Evolutionary conservation across 2,329 filamentous ascomycete genomes (phyloP).

Genomic region (Penicillium sp.): DNA sequence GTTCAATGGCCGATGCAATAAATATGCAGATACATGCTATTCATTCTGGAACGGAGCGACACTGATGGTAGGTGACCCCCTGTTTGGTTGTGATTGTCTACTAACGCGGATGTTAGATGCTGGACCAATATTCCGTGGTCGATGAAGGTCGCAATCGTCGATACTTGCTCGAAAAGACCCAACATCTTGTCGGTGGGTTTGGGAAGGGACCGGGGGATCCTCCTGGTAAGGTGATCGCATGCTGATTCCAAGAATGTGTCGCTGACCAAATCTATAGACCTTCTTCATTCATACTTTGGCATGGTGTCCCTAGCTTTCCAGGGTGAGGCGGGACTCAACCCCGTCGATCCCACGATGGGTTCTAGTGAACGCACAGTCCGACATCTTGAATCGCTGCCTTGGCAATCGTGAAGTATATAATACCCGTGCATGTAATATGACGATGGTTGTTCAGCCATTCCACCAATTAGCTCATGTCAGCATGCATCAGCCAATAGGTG

Average conservation of each 20-base stretch:
- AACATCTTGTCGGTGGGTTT: slow-evolving; percentile 81
- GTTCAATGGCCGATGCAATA: slow-evolving; percentile 88
- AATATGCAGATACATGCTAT: slow-evolving; percentile 92
- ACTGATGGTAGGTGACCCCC: slow-evolving; percentile 41
- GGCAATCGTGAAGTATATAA: slow-evolving; percentile 24
- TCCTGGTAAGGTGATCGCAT: slow-evolving; percentile 54
- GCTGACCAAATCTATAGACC: slow-evolving; percentile 47
- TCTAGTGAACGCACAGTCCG: slow-evolving; percentile 56
- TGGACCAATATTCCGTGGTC: slow-evolving; percentile 59
- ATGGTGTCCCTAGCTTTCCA: slow-evolving; percentile 75
- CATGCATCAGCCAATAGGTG: slow-evolving; percentile 4
- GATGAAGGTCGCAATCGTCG: slow-evolving; percentile 61
- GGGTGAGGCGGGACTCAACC: slow-evolving; percentile 66
- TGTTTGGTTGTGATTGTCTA: slow-evolving; percentile 20
- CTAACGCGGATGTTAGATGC: slow-evolving; percentile 48
- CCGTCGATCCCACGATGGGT: slow-evolving; percentile 73
- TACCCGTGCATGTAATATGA: slow-evolving; percentile 3
- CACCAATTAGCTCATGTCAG: slow-evolving; percentile 13
- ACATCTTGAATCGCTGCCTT: slow-evolving; percentile 42
- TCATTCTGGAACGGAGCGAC: slow-evolving; percentile 84
- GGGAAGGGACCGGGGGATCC: slow-evolving; percentile 66
- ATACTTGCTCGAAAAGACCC: slow-evolving; percentile 81
- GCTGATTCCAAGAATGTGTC: background rate
- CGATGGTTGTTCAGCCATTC: slow-evolving; percentile 5
- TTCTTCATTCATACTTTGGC: slow-evolving; percentile 88